These are phyloP conservation scores for Apiotrichum gracile DNA, from an alignment of 1,284 basidiomycete species.

Conservation along the genomic window DNA sequence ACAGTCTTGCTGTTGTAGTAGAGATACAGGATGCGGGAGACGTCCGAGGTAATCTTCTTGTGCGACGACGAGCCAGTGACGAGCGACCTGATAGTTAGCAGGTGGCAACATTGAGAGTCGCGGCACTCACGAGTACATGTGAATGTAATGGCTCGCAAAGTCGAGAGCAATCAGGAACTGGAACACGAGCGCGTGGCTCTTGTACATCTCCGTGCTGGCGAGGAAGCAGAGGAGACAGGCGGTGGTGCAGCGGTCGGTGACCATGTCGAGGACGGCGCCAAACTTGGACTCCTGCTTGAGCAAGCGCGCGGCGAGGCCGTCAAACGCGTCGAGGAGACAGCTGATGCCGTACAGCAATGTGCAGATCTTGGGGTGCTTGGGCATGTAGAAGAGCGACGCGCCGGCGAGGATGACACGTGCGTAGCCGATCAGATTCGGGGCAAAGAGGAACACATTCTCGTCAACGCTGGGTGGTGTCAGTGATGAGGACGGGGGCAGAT, in stretches of 20 bases:
- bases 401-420: slow-evolving; percentile 85
- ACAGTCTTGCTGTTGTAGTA: slow-evolving; percentile 88
- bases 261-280: slow-evolving; percentile 98
- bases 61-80: slow-evolving; percentile 88
- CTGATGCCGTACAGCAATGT: slow-evolving; percentile 86
- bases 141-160: slow-evolving; percentile 98
- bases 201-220: slow-evolving; percentile 67
- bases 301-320: slow-evolving; percentile 87
- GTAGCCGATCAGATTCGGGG: slow-evolving; percentile 96
- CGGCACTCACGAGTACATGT: slow-evolving; percentile 88
- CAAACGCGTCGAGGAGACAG: slow-evolving; percentile 91
- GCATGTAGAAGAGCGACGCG: slow-evolving; percentile 88
- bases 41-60: slow-evolving; percentile 84
- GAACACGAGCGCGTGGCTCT: slow-evolving; percentile 73
- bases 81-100: slow-evolving; percentile 61
- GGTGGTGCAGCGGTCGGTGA: slow-evolving; percentile 98
- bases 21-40: slow-evolving; percentile 81
- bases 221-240: slow-evolving; percentile 92
- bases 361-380: slow-evolving; percentile 85
- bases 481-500: too few relatives aligned
- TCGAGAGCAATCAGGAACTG: slow-evolving; percentile 95
- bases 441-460: slow-evolving; percentile 93
- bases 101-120: not conserved
- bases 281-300: slow-evolving; percentile 91
- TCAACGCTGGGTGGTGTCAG: slow-evolving; percentile 23